phyloP scores from a whole-genome alignment of 78 protist species.

The Dictyostelium citrinum region DNA sequence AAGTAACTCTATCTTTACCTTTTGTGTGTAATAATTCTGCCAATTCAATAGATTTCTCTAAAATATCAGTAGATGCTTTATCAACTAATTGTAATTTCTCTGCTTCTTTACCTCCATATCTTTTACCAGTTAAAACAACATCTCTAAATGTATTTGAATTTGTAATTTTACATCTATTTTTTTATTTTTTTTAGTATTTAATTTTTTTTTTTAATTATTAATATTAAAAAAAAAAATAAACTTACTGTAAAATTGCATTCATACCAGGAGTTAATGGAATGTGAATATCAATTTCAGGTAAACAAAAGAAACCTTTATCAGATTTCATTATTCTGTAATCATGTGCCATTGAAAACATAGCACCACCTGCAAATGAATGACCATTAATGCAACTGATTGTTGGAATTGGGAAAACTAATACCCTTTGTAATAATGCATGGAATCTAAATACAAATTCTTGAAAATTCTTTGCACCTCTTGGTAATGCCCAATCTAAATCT shows the following conservation, averaged over 20 bases:
- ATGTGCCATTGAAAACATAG: slow-evolving; percentile 58
- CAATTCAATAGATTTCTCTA: background rate
- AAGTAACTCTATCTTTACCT: slow-evolving; percentile 69
- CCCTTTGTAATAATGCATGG: slow-evolving; percentile 29
- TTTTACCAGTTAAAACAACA: slow-evolving; percentile 37
- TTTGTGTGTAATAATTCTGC: slow-evolving; percentile 14
- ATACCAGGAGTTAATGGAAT: slow-evolving; percentile 75
- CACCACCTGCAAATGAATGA: slow-evolving; percentile 74
- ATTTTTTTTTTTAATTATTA: too few relatives aligned
- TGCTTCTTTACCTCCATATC: slow-evolving; percentile 45
- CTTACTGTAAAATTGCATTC: slow-evolving; percentile 63
- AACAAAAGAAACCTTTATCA: slow-evolving; percentile 74
- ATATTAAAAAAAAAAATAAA: background rate
- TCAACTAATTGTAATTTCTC: slow-evolving; percentile 20
- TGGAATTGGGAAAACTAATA: slow-evolving; percentile 63
- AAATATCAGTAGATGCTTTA: background rate
- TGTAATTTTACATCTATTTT: slow-evolving; percentile 27
- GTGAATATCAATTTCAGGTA: slow-evolving; percentile 68
- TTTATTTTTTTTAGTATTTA: background rate
- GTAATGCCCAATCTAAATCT: slow-evolving; percentile 63
- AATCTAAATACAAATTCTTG: slow-evolving; percentile 10
- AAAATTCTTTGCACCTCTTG: background rate
- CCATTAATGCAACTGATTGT: slow-evolving; percentile 47
- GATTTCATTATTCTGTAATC: slow-evolving; percentile 55
- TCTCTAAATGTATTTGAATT: slow-evolving; percentile 38